Base-by-base conservation (phyloP, 2,329 filamentous ascomycete genomes). In the Colletotrichum neosansevieriae region DNA sequence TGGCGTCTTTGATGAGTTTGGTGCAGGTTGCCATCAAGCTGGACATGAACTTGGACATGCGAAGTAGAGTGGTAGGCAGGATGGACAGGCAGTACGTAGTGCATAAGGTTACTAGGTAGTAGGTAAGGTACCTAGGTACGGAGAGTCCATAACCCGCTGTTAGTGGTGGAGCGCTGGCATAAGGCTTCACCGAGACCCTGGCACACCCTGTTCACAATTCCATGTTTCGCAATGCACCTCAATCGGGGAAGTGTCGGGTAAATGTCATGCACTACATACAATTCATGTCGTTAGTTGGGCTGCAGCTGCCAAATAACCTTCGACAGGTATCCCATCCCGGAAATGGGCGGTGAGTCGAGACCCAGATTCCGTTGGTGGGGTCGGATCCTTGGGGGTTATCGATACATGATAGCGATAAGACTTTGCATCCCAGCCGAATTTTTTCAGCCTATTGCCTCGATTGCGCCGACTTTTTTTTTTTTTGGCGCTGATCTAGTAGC, bases 381-480 rank as follows among this genome's bases (percentile, higher is more conserved):
- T 36, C 15, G n/a, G 44, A 44, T 58, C 42, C 4, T 15, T 62
- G 19, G 4, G 12, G 4, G n/a, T 67, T 71, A 71, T 71, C 70
- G 70, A 71, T 71, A 70, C 9, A 4, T 42, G 70, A 71, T 58
- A 68, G 49, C 47, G 70, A 69, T 70, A 62, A 67, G 49, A 45
- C 15, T 47, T 58, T 53, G 40, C 40, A 44, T 19, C 19, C 32
- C 42, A 58, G 45, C 38, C 53, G 45, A 67, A 58, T 62, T 70
- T 67, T 70, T 70, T 67, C 45, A 50, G 45, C 57, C 49, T 29
- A 34, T 10, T 32, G 38, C 29, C 10, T 24, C 49, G 21, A 44
- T 42, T 53, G 38, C 53, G 49, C 32, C 63, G 45, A 36, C 36
- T 47, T 34, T 6, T 29, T 45, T 54, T 61, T 54, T 42, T 49